Evolutionary conservation across 495 filamentous ascomycete species (phyloP).

Genomic region (Daldinia childiae): DNA sequence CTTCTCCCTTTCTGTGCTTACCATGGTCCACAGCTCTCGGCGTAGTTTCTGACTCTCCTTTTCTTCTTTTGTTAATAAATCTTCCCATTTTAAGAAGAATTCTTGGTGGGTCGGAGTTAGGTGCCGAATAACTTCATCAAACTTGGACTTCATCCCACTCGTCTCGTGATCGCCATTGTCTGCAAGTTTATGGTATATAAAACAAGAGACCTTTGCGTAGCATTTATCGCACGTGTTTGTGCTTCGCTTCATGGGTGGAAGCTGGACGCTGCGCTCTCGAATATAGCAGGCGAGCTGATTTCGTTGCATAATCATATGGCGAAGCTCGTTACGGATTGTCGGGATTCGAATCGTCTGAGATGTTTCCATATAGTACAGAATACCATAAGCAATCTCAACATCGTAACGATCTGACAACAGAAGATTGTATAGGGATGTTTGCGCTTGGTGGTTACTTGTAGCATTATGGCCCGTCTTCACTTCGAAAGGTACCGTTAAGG

Average conservation of each 20-base stretch:
- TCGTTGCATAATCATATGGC: constrained; percentile 96
- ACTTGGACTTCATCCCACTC: constrained; percentile 77
- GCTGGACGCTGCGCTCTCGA: constrained; percentile 74
- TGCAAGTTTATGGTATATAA: constrained; percentile 91
- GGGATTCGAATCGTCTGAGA: constrained; percentile 86
- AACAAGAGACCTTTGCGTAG: constrained; percentile 88
- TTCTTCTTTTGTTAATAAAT: constrained; percentile 92
- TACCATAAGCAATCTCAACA: constrained; percentile 84
- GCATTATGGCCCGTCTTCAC: constrained; percentile 91
- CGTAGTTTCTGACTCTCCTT: constrained; percentile 83
- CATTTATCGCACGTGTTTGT: constrained; percentile 80
- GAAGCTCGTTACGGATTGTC: constrained; percentile 81
- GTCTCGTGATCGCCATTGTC: constrained; percentile 85
- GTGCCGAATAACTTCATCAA: constrained; percentile 77
- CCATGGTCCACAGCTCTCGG: constrained; percentile 93
- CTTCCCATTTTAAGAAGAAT: constrained; percentile 96
- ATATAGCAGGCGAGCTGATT: constrained; percentile 87
- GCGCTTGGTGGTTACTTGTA: constrained; percentile 82
- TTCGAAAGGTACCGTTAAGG: constrained; percentile 88
- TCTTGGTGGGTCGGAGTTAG: constrained; percentile 74
- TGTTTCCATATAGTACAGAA: constrained; percentile 93
- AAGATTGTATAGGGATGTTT: constrained; percentile 93
- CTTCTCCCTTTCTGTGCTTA: constrained; percentile 87
- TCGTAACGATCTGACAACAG: constrained; percentile 95
- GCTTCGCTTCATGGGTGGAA: constrained; percentile 87